Percentiles rank a stretch among this genome's conserved stretches.
Evolutionary conservation across 352 stramenopile genomes (phyloP).

Genomic region (Globisporangium spinosum): DNA sequence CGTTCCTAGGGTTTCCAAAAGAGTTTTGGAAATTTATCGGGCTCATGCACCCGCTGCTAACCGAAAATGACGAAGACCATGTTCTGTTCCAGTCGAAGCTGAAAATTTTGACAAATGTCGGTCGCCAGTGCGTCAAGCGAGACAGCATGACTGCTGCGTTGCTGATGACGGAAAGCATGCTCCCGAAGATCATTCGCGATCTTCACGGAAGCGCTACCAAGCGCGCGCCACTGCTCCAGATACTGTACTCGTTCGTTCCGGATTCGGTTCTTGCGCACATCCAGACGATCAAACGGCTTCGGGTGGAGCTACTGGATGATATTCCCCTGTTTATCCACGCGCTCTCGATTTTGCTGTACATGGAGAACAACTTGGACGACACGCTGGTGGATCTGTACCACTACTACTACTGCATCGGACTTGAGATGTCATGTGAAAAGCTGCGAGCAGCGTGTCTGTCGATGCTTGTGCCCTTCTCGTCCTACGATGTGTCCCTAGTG

Average conservation of each 20-base stretch:
- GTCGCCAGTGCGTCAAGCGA: constrained; percentile 39
- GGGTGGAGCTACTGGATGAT: constrained; percentile 52
- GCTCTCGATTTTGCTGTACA: constrained; percentile 60
- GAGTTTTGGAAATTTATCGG: constrained; percentile 81
- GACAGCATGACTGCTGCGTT: constrained; percentile 41
- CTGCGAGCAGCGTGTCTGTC: constrained; percentile 71
- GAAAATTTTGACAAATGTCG: constrained; percentile 36
- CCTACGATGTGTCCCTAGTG: constrained; percentile 44
- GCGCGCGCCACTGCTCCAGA: constrained; percentile 44
- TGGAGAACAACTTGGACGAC: constrained; percentile 69
- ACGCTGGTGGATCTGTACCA: constrained; percentile 80
- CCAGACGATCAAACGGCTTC: constrained; percentile 73
- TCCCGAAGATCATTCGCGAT: constrained; percentile 38
- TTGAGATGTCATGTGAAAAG: constrained; percentile 69
- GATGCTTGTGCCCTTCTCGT: constrained; percentile 61
- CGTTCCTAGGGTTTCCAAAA: constrained; percentile 70
- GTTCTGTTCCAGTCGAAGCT: constrained; percentile 34
- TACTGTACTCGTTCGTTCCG: constrained; percentile 62
- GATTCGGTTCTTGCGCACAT: constrained; percentile 55
- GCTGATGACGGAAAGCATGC: constrained; percentile 51
- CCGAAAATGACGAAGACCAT: constrained; percentile 44
- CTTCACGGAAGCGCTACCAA: constrained; percentile 35
- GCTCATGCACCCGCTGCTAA: constrained; percentile 46
- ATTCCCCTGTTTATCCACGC: constrained; percentile 77
- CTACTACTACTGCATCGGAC: constrained; percentile 85